Evolutionary conservation across 805 yeast genomes (phyloP).

Genomic region (Starmerella geochares): DNA sequence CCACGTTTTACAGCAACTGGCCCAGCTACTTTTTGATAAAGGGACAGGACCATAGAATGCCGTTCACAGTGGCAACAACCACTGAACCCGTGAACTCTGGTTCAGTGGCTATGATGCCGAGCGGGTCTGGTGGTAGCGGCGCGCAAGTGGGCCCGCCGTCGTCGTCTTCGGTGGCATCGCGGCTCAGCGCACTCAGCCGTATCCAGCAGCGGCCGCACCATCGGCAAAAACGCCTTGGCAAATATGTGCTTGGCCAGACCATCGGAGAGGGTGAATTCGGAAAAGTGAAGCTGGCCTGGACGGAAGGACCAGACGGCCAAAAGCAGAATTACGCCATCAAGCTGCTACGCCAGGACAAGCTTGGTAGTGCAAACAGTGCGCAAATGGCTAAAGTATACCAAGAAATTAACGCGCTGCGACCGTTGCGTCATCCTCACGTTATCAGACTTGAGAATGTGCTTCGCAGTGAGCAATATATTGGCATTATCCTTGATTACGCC

Average conservation of each 20-base stretch:
- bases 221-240: constrained; percentile 56
- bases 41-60: constrained; percentile 2
- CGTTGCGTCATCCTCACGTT: constrained; percentile 82
- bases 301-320: constrained; percentile 58
- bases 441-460: constrained; percentile 84
- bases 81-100: constrained; percentile 1
- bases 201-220: constrained; percentile 16
- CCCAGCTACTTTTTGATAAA: not conserved
- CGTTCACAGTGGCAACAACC: constrained; percentile 4
- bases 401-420: constrained; percentile 78
- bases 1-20: not conserved
- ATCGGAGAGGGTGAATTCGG: constrained; percentile 98
- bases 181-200: constrained; percentile 25
- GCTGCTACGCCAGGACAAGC: constrained; percentile 74
- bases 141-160: constrained; percentile 6
- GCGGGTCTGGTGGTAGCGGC: not conserved
- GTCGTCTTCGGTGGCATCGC: constrained; percentile 15
- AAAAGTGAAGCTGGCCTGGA: constrained; percentile 93
- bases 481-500: constrained; percentile 92
- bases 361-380: constrained; percentile 67
- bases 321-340: constrained; percentile 78
- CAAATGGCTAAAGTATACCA: constrained; percentile 82
- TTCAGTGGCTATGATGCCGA: constrained; percentile 2
- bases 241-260: constrained; percentile 82
- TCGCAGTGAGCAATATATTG: constrained; percentile 88